A percentile compares a stretch with the other conserved stretches of the same genome.
phyloP scores from a whole-genome alignment of 1,139 yeast species.

The Blastobotrys petasosporus region DNA sequence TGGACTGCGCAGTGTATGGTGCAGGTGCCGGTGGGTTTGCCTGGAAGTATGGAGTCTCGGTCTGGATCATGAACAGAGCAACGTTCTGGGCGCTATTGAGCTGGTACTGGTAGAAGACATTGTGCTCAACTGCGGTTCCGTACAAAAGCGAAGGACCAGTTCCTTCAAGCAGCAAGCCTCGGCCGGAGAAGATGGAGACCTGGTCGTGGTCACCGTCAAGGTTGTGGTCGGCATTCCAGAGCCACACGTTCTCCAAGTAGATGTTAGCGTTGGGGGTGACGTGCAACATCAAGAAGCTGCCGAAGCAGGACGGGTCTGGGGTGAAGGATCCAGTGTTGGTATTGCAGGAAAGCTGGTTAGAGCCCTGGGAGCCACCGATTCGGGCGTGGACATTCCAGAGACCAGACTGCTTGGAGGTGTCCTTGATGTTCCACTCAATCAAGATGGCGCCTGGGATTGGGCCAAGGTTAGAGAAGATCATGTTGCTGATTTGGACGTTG shows the following conservation, averaged over 20 bases:
- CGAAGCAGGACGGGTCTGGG: constrained; percentile 7
- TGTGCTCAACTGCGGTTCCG: constrained; percentile 15
- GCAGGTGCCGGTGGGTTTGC: constrained; percentile 14
- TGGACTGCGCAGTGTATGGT: constrained; percentile 9
- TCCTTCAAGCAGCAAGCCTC: constrained; percentile 14
- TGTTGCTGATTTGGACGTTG: constrained; percentile 13
- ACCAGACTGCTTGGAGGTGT: constrained; percentile 3
- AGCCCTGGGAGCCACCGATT: constrained; percentile 15
- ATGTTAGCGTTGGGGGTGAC: constrained; percentile 11
- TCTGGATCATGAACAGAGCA: constrained; percentile 13
- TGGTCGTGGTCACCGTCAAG: background rate
- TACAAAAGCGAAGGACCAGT: constrained; percentile 10
- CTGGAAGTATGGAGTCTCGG: constrained; percentile 16
- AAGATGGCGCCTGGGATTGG: constrained; percentile 13
- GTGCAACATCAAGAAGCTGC: constrained; percentile 13
- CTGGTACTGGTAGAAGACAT: constrained; percentile 12
- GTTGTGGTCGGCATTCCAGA: constrained; percentile 15
- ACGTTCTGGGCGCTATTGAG: constrained; percentile 10
- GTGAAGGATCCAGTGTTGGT: constrained; percentile 2
- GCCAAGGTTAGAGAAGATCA: constrained; percentile 14
- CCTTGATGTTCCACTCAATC: constrained; percentile 13
- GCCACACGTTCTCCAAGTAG: constrained; percentile 16
- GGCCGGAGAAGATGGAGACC: constrained; percentile 11
- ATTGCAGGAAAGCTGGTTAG: constrained; percentile 2
- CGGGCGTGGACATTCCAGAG: constrained; percentile 15